A percentile compares a stretch with the other conserved stretches of the same genome.
These are phyloP conservation scores for Trifolium repens DNA, from an alignment of 306 rosid genomes.

Conservation along the genomic window DNA sequence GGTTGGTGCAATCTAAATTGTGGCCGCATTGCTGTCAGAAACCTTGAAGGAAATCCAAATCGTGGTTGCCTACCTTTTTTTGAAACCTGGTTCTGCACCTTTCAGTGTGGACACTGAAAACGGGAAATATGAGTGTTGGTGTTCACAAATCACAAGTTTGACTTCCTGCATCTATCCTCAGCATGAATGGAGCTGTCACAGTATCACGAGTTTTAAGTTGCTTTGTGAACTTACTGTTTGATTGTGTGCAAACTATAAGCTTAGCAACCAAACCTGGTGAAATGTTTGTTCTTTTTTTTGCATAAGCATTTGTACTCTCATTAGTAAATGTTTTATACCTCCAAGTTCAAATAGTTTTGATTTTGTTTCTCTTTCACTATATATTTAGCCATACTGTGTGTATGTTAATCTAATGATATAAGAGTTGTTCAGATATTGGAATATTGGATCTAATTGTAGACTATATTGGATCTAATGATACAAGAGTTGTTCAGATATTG, in stretches of 20 bases:
- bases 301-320: constrained; percentile 1
- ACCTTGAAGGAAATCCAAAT: background rate
- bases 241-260: background rate
- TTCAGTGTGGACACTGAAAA: background rate
- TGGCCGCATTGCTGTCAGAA: background rate
- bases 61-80: background rate
- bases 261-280: background rate
- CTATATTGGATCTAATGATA: constrained; percentile 1
- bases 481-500: constrained; percentile 7
- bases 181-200: background rate
- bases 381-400: constrained; percentile 1
- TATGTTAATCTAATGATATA: background rate
- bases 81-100: constrained; percentile 9
- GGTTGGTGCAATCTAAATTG: background rate
- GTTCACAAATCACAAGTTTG: background rate
- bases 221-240: background rate
- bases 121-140: background rate
- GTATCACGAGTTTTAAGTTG: background rate
- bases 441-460: background rate
- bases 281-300: constrained; percentile 10
- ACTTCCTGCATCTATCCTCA: constrained; percentile 1
- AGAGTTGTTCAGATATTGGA: constrained; percentile 12
- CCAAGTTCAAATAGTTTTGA: constrained; percentile 3
- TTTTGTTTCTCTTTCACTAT: background rate
- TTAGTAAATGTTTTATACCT: constrained; percentile 6